A percentile compares a stretch with the other conserved stretches of the same genome.
These are phyloP conservation scores for Cicer yamashitae DNA, from an alignment of 306 rosid genomes.

Conservation along the genomic window DNA sequence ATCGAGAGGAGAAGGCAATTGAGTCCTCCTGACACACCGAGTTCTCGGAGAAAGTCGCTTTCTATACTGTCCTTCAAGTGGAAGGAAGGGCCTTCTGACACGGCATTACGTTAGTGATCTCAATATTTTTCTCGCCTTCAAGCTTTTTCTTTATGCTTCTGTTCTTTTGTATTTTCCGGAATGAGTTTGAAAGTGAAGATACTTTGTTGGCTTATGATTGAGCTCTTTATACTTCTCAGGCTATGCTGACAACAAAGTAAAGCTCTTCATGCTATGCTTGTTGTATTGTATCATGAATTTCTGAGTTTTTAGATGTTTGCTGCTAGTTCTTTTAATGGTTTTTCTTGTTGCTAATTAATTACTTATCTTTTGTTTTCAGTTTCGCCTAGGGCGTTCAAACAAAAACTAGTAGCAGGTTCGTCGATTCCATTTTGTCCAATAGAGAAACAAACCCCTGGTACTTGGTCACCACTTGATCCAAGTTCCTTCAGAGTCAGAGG, in stretches of 20 bases:
- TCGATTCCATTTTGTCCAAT: conserved; percentile 66
- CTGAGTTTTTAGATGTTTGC: conserved; percentile 21
- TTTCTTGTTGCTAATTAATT: conserved; percentile 42
- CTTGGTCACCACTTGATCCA: conserved; percentile 91
- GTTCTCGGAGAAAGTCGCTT: conserved; percentile 57
- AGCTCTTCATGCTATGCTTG: conserved; percentile 18
- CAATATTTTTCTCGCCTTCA: not conserved
- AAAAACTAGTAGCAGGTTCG: conserved; percentile 74
- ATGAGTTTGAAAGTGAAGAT: conserved; percentile 35
- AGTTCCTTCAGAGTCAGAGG: conserved; percentile 87
- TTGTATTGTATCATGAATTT: conserved; percentile 20
- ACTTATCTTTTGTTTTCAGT: conserved; percentile 55
- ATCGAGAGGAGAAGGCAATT: conserved; percentile 61
- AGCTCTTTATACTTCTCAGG: conserved; percentile 13
- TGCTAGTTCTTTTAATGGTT: conserved; percentile 15
- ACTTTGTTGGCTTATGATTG: not conserved
- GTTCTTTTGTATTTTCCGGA: not conserved
- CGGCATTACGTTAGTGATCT: conserved; percentile 62
- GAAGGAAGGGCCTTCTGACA: conserved; percentile 72
- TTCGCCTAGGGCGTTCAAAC: conserved; percentile 71
- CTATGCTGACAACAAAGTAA: not conserved
- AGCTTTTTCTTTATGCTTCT: conserved; percentile 12
- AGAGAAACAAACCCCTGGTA: conserved; percentile 73
- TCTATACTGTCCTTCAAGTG: conserved; percentile 84
- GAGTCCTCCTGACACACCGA: conserved; percentile 63